A percentile compares a stretch with the other conserved stretches of the same genome.
phyloP scores from a whole-genome alignment of 2,329 filamentous ascomycete species.

The Ceratocystis eucalypticola region DNA sequence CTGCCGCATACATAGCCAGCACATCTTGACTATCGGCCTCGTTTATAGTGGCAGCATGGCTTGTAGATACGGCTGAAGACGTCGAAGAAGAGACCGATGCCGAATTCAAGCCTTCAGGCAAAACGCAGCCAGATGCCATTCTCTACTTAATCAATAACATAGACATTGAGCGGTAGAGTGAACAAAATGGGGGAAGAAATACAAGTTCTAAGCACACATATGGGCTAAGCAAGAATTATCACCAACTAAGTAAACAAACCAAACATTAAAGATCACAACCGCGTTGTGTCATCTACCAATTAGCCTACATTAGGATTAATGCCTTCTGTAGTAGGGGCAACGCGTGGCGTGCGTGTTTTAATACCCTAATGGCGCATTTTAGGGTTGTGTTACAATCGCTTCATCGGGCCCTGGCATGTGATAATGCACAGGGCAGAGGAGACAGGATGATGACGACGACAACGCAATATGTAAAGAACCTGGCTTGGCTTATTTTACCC shows the following conservation, averaged over 20 bases:
- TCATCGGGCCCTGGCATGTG: neutral
- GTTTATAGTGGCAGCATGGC: neutral
- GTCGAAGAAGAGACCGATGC: neutral
- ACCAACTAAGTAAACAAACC: neutral
- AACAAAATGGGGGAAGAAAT: neutral
- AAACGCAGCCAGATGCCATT: conserved; percentile 6
- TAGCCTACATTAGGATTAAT: conserved; percentile 2
- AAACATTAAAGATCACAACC: neutral
- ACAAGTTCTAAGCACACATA: neutral
- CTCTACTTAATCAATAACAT: neutral
- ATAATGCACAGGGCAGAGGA: neutral
- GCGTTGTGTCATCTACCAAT: neutral
- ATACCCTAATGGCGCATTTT: neutral
- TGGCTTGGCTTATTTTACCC: neutral
- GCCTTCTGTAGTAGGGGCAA: neutral
- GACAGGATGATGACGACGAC: neutral
- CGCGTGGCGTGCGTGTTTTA: neutral
- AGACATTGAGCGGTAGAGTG: neutral
- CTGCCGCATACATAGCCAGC: conserved; percentile 13
- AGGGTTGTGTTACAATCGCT: neutral
- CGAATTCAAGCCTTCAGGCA: neutral
- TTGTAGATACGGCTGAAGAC: neutral
- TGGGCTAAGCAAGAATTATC: neutral
- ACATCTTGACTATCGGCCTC: conserved; percentile 17
- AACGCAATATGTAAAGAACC: neutral